Base-by-base conservation (phyloP, 345 rosid species). In the Ceriops decandra region DNA sequence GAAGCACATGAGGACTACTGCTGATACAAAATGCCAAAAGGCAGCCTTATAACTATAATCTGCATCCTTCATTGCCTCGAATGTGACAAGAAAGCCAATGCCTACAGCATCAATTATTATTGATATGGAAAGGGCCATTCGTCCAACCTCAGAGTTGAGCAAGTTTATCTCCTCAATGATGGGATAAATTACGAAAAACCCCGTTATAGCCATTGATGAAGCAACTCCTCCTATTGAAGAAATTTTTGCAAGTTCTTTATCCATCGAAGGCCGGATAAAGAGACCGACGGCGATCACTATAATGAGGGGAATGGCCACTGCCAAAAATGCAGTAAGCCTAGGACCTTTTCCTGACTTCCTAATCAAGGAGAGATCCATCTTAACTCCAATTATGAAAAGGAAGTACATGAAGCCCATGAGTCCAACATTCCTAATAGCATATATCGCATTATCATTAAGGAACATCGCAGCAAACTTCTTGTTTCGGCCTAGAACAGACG, bases 121-220 rank as follows among this genome's bases (percentile, higher is more conserved):
- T 20, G 88, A 66, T 0, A 80, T 67, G 0, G 89, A 75, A 72
- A 87, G 64, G 13, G 92, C 88, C 58, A 85, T 60, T 62, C 87
- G 76, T 0, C 95, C 90, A 2, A 85, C 66, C 62, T 89, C 90
- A 5, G 95, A 87, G 81, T 82, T 85, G 13, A 87, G 80, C 10
- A 89, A 80, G 64, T 87, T 89, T 53, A 85, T 63, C 64, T 87
- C 92, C 38, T 80, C 79, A 51, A 87, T 81, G 36, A 87, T 57
- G 0, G 82, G 82, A 75, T 79, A 68, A 21, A 87, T 70, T 7
- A 85, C 84, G 9, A 85, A 83, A 71, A 84, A 85, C 2, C 84
- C 61, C 1, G 90, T 80, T 42, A 85, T 31, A 6, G 84, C 77
- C 6, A 82, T 27, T 2, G 68, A 66, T 1, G 80, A 32, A 0